Evolutionary conservation across 1,284 basidiomycete genomes (phyloP).

Genomic region (Trametes versicolor): DNA sequence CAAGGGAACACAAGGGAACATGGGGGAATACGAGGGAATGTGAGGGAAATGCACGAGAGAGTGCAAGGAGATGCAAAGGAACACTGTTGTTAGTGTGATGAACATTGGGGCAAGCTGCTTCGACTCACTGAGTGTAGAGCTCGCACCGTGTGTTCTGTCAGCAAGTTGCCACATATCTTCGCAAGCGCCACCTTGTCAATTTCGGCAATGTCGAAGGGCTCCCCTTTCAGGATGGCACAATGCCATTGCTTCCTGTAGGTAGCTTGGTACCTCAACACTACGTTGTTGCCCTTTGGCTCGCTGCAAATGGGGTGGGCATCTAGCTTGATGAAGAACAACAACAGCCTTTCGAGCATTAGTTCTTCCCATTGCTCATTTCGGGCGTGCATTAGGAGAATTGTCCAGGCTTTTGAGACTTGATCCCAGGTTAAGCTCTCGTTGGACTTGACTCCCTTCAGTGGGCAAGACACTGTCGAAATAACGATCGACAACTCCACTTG

Average conservation of each 20-base stretch:
- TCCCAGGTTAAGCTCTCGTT: slow-evolving; percentile 1
- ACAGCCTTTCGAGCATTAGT: not conserved
- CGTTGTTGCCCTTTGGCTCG: not conserved
- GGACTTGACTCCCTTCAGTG: not conserved
- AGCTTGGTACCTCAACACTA: not conserved
- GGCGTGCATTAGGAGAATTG: not conserved
- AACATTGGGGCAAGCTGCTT: no score
- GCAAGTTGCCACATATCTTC: no score
- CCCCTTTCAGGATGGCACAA: not conserved
- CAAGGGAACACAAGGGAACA: no score
- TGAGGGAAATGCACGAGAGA: no score
- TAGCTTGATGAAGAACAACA: not conserved
- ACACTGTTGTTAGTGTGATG: no score
- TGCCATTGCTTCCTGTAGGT: slow-evolving; percentile 2
- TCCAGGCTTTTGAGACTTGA: not conserved
- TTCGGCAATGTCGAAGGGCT: slow-evolving; percentile 1
- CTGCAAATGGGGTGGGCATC: not conserved
- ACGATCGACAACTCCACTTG: no score
- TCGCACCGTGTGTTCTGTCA: no score
- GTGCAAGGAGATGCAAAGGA: no score
- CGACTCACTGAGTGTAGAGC: no score
- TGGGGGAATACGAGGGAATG: no score
- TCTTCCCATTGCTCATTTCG: not conserved
- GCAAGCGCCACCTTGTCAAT: slow-evolving; percentile 1
- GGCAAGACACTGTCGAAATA: no score